Conservation (phyloP, 2,329 filamentous ascomycete species). For the Cadophora gregata region DNA sequence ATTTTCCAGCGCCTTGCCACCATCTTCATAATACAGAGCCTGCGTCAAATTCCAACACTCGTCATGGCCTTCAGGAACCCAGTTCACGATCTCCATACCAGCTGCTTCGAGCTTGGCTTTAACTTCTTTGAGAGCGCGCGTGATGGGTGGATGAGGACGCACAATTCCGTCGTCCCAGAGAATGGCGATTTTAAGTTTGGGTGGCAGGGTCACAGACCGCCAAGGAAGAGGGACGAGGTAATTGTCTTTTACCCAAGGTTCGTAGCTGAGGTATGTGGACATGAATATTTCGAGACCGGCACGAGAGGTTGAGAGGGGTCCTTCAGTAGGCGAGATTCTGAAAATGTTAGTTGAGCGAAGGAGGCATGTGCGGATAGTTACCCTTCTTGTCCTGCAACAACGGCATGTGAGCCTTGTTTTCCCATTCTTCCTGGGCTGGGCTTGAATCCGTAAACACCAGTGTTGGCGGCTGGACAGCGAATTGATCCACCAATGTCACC, state of each 20-base stretch:
- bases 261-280: slow-evolving; percentile 31
- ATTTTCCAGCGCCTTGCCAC: slow-evolving; percentile 29
- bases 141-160: slow-evolving; percentile 32
- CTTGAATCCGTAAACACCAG: slow-evolving; percentile 57
- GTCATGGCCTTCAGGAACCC: slow-evolving; percentile 34
- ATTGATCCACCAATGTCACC: slow-evolving; percentile 34
- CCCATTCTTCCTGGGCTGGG: slow-evolving; percentile 49
- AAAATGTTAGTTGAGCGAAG: slow-evolving; percentile 1
- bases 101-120: slow-evolving; percentile 21
- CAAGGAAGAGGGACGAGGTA: slow-evolving; percentile 55
- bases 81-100: slow-evolving; percentile 33
- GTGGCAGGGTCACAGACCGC: slow-evolving; percentile 19
- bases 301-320: slow-evolving; percentile 52
- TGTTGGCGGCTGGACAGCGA: slow-evolving; percentile 50
- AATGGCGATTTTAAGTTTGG: slow-evolving; percentile 46
- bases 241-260: slow-evolving; percentile 58
- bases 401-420: slow-evolving; percentile 52
- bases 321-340: slow-evolving; percentile 31
- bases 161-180: slow-evolving; percentile 37
- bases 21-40: slow-evolving; percentile 36
- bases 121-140: slow-evolving; percentile 30
- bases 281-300: slow-evolving; percentile 52
- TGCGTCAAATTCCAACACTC: slow-evolving; percentile 33
- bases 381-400: slow-evolving; percentile 48
- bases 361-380: background rate